Evolutionary conservation across 139 green algal genomes (phyloP), one percentile per base, ranked within the genome.

Genomic region (Trebouxia sp.): DNA sequence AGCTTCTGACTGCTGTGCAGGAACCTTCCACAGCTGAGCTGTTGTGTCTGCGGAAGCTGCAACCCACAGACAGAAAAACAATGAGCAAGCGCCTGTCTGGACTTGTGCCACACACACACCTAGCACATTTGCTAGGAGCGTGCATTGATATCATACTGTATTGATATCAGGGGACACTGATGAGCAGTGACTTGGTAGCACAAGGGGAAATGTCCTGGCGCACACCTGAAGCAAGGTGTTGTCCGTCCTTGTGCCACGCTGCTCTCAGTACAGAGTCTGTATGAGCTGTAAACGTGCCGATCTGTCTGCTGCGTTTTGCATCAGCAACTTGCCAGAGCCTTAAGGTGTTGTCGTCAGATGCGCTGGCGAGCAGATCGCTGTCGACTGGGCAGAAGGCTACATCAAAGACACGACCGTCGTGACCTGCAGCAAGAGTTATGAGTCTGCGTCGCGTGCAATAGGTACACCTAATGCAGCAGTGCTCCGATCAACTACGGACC

Each of bases 11-110:
- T 65, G 22, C 35, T 47, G 12, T 26, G 4, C 38, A 50, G 55
- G 37, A 45, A 74, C 7, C 6, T 48, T 56, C 78, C 78, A 83
- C 43, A 83, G 45, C 28, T 55, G 78, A 32, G 53, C 78, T 20
- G 78, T 78, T 28, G 78, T 83, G 45, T 83, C 78, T 38, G 78
- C 78, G 9, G 62, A 77, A 28, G 30, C 78, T 83, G 78, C 58
- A 75, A 26, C n/a, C 41, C 69, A 78, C 14, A 22, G 20, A 24
- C n/a, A 11, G 0, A 12, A 43, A 26, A 26, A 48, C 6, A 75
- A 8, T 55, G 14, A 10, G 4, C 41, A 11, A 35, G 14, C 9
- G 1, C 17, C 30, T n/a, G n/a, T n/a, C n/a, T n/a, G n/a, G n/a
- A n/a, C n/a, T n/a, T n/a, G n/a, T n/a, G n/a, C n/a, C n/a, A n/a